Evolutionary conservation across 148 eudicot genomes (phyloP).

Genomic region (Chenopodium formosanum): DNA sequence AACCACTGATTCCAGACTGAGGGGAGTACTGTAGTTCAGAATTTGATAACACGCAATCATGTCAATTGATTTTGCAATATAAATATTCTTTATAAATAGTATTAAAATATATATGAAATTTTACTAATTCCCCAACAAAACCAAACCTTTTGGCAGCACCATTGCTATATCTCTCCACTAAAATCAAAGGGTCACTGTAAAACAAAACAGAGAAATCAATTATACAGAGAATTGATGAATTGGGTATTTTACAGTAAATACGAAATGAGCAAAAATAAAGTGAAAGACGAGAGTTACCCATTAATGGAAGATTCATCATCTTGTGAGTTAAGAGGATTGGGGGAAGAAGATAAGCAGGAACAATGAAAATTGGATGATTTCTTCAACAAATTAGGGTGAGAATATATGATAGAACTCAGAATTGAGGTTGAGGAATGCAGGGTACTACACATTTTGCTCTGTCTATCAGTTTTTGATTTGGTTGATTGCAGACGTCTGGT

Average conservation of each 20-base stretch:
- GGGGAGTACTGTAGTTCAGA: no score
- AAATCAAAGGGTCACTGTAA: slow-evolving; percentile 44
- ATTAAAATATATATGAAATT: background rate
- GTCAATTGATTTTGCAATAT: no score
- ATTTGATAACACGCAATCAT: no score
- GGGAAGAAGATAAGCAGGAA: slow-evolving; percentile 17
- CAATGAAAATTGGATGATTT: slow-evolving; percentile 13
- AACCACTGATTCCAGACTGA: no score
- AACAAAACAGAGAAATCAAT: background rate
- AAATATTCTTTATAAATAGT: no score
- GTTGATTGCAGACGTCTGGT: no score
- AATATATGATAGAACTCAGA: slow-evolving; percentile 4
- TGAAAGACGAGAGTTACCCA: slow-evolving; percentile 10
- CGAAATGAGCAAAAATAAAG: background rate
- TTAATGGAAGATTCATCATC: slow-evolving; percentile 9
- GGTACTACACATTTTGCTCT: slow-evolving; percentile 19
- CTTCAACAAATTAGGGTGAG: background rate
- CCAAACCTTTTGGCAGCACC: slow-evolving; percentile 74
- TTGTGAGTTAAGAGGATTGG: slow-evolving; percentile 21
- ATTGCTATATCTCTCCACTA: slow-evolving; percentile 70
- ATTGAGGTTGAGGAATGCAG: slow-evolving; percentile 11
- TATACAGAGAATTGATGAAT: background rate
- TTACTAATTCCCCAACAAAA: background rate
- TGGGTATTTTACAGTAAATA: background rate
- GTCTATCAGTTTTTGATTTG: no score